Percentiles rank a stretch among this genome's conserved stretches.
Evolutionary conservation across 306 rosid genomes (phyloP).

Genomic region (Adenanthera pavonina): DNA sequence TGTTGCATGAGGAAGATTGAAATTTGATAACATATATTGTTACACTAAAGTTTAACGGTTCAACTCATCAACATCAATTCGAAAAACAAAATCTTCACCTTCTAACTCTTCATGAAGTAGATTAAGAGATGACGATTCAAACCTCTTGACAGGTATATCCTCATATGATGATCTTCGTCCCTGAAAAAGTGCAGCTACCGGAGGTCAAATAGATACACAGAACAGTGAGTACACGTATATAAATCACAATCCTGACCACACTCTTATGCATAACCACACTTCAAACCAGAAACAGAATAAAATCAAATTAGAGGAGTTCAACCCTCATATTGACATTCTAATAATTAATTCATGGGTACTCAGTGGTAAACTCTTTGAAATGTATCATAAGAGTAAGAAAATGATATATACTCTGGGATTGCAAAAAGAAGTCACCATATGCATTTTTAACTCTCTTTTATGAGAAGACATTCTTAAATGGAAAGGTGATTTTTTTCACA

Average conservation of each 20-base stretch:
- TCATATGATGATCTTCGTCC: conserved; percentile 58
- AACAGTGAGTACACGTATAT: conserved; percentile 19
- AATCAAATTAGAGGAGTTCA: background rate
- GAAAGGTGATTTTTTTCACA: background rate
- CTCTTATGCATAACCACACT: conserved; percentile 7
- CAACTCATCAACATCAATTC: conserved; percentile 75
- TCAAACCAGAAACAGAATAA: conserved; percentile 27
- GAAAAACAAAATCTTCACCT: conserved; percentile 78
- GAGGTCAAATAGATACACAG: conserved; percentile 28
- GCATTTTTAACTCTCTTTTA: background rate
- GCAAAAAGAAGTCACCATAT: conserved; percentile 15
- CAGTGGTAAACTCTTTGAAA: background rate
- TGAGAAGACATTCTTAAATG: background rate
- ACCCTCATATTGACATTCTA: background rate
- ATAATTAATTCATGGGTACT: background rate
- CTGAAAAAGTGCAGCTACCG: conserved; percentile 47
- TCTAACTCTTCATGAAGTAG: conserved; percentile 86
- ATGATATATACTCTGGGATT: conserved; percentile 15
- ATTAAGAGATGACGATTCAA: conserved; percentile 50
- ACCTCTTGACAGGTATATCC: conserved; percentile 49
- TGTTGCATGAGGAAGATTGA: conserved; percentile 26
- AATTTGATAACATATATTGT: conserved; percentile 13
- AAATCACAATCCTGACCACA: conserved; percentile 13
- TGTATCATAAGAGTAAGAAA: conserved; percentile 20
- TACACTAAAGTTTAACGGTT: conserved; percentile 42